Percentiles rank a stretch among this genome's conserved stretches.
These are phyloP conservation scores for Backusella morwellensis DNA, from an alignment of 192 early-diverging fungal species.

Conservation along the genomic window DNA sequence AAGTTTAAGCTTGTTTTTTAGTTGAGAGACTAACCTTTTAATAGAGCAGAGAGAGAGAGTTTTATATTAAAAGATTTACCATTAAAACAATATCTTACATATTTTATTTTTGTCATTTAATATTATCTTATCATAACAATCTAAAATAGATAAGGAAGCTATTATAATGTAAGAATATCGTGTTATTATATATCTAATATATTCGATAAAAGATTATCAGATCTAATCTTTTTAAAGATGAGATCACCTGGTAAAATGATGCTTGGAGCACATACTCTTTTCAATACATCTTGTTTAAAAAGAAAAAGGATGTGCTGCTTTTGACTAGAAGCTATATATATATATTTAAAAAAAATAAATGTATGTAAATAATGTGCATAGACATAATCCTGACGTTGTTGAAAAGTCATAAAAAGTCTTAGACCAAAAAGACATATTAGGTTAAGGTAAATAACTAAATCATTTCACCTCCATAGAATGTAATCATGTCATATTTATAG, in stretches of 20 bases:
- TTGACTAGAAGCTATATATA: not conserved
- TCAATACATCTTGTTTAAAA: too few species aligned
- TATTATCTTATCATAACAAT: too few species aligned
- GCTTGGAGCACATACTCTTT: not conserved
- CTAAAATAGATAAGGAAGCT: too few species aligned
- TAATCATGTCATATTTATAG: not conserved
- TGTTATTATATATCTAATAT: not conserved
- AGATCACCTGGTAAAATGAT: not conserved
- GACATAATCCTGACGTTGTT: not conserved
- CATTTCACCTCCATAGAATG: not conserved
- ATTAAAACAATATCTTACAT: too few species aligned
- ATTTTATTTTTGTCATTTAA: too few species aligned
- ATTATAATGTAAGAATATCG: too few species aligned
- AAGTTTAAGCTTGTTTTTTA: not conserved
- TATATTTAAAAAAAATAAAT: not conserved
- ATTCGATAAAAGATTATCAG: not conserved
- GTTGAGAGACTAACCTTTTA: not conserved
- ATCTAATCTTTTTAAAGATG: conserved; percentile 3
- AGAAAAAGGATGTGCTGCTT: too few species aligned
- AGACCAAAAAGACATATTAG: not conserved
- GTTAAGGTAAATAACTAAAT: not conserved
- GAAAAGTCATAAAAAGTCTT: not conserved
- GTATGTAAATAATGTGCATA: not conserved
- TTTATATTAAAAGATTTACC: too few species aligned
- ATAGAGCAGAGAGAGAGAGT: too few species aligned